Evolutionary conservation across 768 basidiomycete species (phyloP).

Genomic region (Mycena alexandri): DNA sequence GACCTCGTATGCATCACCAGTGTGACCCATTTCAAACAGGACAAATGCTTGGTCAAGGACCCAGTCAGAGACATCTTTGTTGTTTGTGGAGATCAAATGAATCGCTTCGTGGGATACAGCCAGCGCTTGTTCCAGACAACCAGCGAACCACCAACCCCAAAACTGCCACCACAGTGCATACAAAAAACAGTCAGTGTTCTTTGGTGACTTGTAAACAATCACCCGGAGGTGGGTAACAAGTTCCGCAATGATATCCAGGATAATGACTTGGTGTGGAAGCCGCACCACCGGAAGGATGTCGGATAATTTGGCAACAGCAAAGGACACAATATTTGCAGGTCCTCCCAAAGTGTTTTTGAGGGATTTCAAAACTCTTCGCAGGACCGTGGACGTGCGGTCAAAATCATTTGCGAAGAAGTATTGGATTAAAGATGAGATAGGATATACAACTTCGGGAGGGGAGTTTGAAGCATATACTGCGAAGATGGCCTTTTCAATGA

Average conservation of each 20-base stretch:
- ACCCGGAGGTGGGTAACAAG: not conserved
- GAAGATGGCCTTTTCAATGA: slow-evolving; percentile 13
- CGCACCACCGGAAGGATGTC: not conserved
- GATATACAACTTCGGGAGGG: not conserved
- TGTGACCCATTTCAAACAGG: slow-evolving; percentile 12
- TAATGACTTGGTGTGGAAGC: not conserved
- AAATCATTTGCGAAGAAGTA: slow-evolving; percentile 8
- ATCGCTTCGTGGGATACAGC: not conserved
- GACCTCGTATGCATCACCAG: not conserved
- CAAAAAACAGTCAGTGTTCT: not conserved
- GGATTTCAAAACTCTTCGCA: not conserved
- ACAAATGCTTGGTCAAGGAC: not conserved
- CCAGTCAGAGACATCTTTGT: not conserved
- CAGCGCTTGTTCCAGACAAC: not conserved
- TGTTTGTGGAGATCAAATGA: not conserved
- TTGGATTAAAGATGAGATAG: not conserved
- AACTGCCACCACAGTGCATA: slow-evolving; percentile 13
- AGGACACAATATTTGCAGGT: not conserved
- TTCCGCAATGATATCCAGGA: slow-evolving; percentile 1
- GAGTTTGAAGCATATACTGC: slow-evolving; percentile 1
- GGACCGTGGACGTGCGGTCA: not conserved
- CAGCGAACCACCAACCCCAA: slow-evolving; percentile 1
- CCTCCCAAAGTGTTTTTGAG: not conserved
- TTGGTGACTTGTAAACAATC: not conserved
- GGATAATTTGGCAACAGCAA: slow-evolving; percentile 11